A percentile compares a stretch with the other conserved stretches of the same genome.
phyloP scores from a whole-genome alignment of 2,329 filamentous ascomycete genomes.

The Scedosporium apiospermum region DNA sequence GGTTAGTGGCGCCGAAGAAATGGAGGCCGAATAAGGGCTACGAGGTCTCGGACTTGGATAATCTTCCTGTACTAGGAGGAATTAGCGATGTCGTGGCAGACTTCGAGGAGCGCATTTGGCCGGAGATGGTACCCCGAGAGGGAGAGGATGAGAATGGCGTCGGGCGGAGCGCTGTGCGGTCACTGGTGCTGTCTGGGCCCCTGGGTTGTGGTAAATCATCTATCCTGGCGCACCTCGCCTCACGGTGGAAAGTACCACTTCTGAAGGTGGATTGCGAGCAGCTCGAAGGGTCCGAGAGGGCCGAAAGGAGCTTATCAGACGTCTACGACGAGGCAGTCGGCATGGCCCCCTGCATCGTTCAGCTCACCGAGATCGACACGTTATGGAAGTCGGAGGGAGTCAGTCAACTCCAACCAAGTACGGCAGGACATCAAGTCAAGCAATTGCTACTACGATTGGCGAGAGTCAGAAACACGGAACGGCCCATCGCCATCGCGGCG shows the following conservation, averaged over 20 bases:
- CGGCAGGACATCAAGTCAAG: conserved; percentile 20
- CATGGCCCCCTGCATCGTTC: conserved; percentile 79
- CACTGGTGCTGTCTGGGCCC: conserved; percentile 69
- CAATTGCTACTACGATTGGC: conserved; percentile 5
- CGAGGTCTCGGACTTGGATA: conserved; percentile 18
- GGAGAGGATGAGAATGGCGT: neutral
- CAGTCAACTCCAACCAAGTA: conserved; percentile 61
- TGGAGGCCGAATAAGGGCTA: conserved; percentile 19
- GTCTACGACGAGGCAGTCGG: conserved; percentile 64
- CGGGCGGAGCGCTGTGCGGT: conserved; percentile 18
- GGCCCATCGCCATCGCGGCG: conserved; percentile 75
- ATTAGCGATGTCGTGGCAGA: conserved; percentile 14
- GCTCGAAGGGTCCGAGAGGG: conserved; percentile 27
- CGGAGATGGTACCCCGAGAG: conserved; percentile 7
- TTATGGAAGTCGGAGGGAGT: conserved; percentile 18
- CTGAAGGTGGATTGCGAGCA: conserved; percentile 38
- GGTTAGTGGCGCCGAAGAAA: conserved; percentile 17
- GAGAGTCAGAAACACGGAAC: conserved; percentile 3
- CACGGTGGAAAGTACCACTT: conserved; percentile 62
- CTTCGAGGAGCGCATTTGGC: conserved; percentile 8
- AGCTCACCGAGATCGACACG: conserved; percentile 80
- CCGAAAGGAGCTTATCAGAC: conserved; percentile 28
- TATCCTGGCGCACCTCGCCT: conserved; percentile 64
- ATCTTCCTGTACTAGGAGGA: conserved; percentile 18
- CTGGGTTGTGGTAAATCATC: conserved; percentile 75